Evolutionary conservation across 345 rosid genomes (phyloP), one percentile per base, ranked within the genome.

Genomic region (Brassica carinata): DNA sequence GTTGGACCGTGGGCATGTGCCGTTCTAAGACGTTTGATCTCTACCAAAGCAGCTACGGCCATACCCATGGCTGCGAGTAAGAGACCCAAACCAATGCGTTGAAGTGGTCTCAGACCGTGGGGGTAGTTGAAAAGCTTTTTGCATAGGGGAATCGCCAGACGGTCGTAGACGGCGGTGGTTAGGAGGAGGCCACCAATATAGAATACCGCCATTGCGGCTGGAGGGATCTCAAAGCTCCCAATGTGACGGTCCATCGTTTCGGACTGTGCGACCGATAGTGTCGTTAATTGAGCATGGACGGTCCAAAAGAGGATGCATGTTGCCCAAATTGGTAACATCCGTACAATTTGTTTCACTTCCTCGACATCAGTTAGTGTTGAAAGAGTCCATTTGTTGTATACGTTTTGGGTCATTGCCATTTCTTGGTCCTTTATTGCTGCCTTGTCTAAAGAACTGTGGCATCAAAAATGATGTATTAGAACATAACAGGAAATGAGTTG

Each of bases 261-360:
- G 8, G 98, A 93, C 71, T 96, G 99, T 7, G 96, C 90, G 34
- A 96, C 99, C 0, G 99, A 96, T 76, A 96, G 84, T 30, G 99
- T 96, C 8, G 98, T 89, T 88, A 93, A 83, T 59, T 96, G 99
- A 5, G 99, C 99, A 62, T 96, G 92, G 68, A 93, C 88, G 10
- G 98, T 90, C 99, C 99, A 93, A 75, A 96, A 96, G 53, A 93
- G 88, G 14, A 96, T 86, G 15, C 87, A 89, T 45, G 99, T 93
- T 59, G 91, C 94, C 99, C 99, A 96, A 15, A 93, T 85, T 5
- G 99, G 99, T 74, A 96, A 57, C 99, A 96, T 96, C 29, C 97
- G 78, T 2, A 96, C 13, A 62, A 96, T 90, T 83, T 90, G 34
- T 87, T 96, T 96, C 70, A 96, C 99, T 80, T 96, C 99, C 58